phyloP scores from a whole-genome alignment of 2,329 filamentous ascomycete genomes.

The Sporothrix humicola region DNA sequence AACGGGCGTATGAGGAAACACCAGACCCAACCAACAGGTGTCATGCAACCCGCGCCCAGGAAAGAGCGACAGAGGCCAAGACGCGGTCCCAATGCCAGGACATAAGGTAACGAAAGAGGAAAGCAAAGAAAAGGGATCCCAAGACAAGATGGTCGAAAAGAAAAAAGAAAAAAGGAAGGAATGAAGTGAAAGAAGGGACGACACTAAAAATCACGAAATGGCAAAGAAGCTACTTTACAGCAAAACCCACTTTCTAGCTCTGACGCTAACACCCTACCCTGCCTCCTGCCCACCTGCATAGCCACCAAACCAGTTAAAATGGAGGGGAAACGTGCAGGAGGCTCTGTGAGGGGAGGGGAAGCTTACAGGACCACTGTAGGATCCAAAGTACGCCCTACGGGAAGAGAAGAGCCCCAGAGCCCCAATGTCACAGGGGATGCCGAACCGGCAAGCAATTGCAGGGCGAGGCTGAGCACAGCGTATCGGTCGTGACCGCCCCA shows the following conservation, averaged over 20 bases:
- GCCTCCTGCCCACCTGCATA: constrained; percentile 22
- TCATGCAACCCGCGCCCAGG: neutral
- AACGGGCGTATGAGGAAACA: neutral
- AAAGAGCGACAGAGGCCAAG: neutral
- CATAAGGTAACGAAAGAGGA: neutral
- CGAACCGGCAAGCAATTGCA: neutral
- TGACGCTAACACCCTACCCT: constrained; percentile 5
- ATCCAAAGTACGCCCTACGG: neutral
- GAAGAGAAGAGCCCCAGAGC: neutral
- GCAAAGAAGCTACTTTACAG: neutral
- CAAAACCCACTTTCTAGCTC: neutral
- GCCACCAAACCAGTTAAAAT: constrained; percentile 2
- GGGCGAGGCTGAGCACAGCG: constrained; percentile 24
- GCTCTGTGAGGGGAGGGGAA: neutral
- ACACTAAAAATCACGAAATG: neutral
- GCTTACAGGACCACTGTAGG: neutral
- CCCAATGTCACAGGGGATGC: neutral
- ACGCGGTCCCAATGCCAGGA: neutral
- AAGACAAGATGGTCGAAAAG: neutral
- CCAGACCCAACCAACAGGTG: constrained; percentile 7
- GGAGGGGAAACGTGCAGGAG: neutral
- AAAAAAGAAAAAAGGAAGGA: neutral
- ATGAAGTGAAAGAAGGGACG: constrained; percentile 8
- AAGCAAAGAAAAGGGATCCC: neutral
- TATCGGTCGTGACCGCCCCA: neutral